Base-by-base conservation (phyloP, 2,329 filamentous ascomycete genomes). In the Clarireedia homoeocarpa region DNA sequence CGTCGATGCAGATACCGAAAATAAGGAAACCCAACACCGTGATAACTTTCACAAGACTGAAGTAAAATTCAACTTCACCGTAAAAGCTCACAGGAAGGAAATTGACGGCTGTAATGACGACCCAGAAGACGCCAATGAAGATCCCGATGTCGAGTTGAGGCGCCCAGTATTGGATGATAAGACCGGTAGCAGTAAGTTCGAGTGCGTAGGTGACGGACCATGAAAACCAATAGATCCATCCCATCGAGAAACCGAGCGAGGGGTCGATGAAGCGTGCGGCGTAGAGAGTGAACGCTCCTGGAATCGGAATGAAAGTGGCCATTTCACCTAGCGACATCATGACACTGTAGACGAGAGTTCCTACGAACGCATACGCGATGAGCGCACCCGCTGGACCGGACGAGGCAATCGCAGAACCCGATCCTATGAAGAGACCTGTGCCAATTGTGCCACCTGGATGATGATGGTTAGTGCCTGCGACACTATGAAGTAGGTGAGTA, bases 141-240 rank as follows among this genome's bases (percentile, higher is more conserved):
- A 91, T 84, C 57, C 79, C 86, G 54, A 89, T 81, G 64, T 75
- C 84, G 57, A 90, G 71, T 20, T 70, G 68, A 1, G 73, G 60
- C 55, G 83, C 76, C 88, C 87, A 91, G 70, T 86, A 91, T 68
- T 89, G 83, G 60, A 91, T 87, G 55, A 91, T 86, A 48, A 90
- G 73, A 5, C 85, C 86, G 1, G 85, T 83, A 0, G 85, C 85
- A 0, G 83, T 87, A 40, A 91, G 75, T 67, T 91, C 87, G 7
- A 90, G 78, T 0, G 86, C 85, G 62, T 82, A 88, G 0, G 86
- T 89, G 56, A 86, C 82, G 17, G 83, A 77, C 85, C 85, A 91
- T 39, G 80, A 84, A 67, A 90, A 90, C 84, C 85, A 91, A 71
- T 91, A 91, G 58, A 89, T 84, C 87, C 87, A 91, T 20, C 88